These are phyloP conservation scores for Bonnemaisonia californica DNA, from an alignment of 31 red algal species.

Conservation along the genomic window DNA sequence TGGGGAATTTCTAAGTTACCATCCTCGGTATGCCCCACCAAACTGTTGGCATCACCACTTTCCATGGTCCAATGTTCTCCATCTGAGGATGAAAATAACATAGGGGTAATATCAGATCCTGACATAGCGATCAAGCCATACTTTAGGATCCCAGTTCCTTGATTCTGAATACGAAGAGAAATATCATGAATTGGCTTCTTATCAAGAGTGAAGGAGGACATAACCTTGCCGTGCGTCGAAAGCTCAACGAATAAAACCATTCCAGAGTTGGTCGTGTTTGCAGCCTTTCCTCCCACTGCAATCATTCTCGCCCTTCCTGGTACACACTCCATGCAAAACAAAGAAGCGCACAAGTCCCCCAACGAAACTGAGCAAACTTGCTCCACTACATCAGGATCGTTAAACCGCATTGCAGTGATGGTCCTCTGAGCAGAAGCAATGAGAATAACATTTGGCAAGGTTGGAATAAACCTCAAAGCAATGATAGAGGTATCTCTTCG, in stretches of 20 bases:
- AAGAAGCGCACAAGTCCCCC: background rate
- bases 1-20: background rate
- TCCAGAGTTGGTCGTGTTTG: background rate
- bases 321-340: background rate
- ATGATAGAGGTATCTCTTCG: background rate
- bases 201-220: background rate
- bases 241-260: background rate
- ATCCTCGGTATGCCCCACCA: background rate
- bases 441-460: conserved; percentile 26
- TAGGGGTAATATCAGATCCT: background rate
- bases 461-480: conserved; percentile 22
- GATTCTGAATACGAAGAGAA: background rate
- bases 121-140: background rate
- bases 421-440: background rate
- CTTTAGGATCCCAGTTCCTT: background rate
- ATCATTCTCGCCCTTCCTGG: background rate
- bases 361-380: background rate
- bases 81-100: background rate
- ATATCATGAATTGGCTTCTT: background rate
- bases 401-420: background rate
- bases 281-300: background rate
- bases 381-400: background rate
- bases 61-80: background rate
- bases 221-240: background rate
- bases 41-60: background rate